Percentiles rank a stretch among this genome's conserved stretches.
phyloP scores from a whole-genome alignment of 495 filamentous ascomycete genomes.

The Trichoderma asperelloides region DNA sequence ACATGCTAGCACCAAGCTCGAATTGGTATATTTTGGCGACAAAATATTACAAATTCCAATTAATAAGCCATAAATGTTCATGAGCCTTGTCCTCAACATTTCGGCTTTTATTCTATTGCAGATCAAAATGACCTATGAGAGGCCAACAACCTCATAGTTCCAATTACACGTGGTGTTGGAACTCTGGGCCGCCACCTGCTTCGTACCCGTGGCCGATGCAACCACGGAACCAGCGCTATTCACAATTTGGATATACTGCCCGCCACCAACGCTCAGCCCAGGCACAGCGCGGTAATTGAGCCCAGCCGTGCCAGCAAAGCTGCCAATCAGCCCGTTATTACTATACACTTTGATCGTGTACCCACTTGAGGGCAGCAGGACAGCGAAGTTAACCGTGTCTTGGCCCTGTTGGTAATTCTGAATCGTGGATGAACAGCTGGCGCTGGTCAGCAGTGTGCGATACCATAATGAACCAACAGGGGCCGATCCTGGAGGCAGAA shows the following conservation, averaged over 20 bases:
- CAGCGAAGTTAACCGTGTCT: not conserved
- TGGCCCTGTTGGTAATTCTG: not conserved
- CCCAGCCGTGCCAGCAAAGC: not conserved
- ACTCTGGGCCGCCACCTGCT: not conserved
- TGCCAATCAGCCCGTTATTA: not conserved
- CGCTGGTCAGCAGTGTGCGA: not conserved
- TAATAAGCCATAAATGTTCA: too few species aligned
- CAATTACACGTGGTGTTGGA: not conserved
- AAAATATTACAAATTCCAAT: too few species aligned
- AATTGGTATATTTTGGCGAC: too few species aligned
- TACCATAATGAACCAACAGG: slow-evolving; percentile 10
- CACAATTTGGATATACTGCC: not conserved
- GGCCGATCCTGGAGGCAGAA: slow-evolving; percentile 13
- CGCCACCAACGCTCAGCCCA: not conserved
- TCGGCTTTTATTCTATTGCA: too few species aligned
- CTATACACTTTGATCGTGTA: slow-evolving; percentile 1
- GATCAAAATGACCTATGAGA: not conserved
- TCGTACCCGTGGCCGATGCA: not conserved
- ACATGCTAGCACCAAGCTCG: too few species aligned
- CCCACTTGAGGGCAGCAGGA: not conserved
- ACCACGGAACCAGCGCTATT: slow-evolving; percentile 1
- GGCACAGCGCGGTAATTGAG: not conserved
- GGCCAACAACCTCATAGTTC: not conserved
- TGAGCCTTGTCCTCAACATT: too few species aligned
- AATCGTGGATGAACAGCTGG: not conserved